Percentiles rank a stretch among this genome's conserved stretches.
Conservation (phyloP, 2,329 filamentous ascomycete species). For the Xylariaceae sp. region DNA sequence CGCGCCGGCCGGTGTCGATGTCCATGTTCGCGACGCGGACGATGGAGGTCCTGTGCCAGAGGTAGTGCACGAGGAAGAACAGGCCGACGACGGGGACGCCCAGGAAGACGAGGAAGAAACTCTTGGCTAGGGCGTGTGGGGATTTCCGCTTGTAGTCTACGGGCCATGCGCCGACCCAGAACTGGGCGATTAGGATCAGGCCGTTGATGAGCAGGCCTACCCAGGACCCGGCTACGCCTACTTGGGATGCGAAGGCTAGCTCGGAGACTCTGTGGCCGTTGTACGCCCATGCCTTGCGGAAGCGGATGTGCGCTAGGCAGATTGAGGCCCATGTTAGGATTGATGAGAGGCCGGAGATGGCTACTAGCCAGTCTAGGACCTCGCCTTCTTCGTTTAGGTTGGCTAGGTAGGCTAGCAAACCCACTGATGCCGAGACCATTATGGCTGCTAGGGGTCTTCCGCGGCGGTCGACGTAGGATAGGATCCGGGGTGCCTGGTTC, state of each 20-base stretch:
- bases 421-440: constrained; percentile 59
- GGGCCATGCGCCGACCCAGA: constrained; percentile 82
- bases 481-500: constrained; percentile 70
- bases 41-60: constrained; percentile 65
- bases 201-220: constrained; percentile 71
- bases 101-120: constrained; percentile 71
- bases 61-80: constrained; percentile 72
- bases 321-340: constrained; percentile 82
- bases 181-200: constrained; percentile 74
- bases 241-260: constrained; percentile 75
- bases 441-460: constrained; percentile 78
- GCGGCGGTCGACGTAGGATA: constrained; percentile 77
- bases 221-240: constrained; percentile 76
- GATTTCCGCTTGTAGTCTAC: constrained; percentile 52
- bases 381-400: constrained; percentile 55
- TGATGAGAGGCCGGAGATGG: constrained; percentile 67
- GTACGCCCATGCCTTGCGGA: constrained; percentile 71
- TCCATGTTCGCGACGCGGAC: constrained; percentile 74
- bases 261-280: constrained; percentile 69
- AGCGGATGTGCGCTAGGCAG: constrained; percentile 87
- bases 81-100: constrained; percentile 63
- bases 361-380: constrained; percentile 76
- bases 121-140: constrained; percentile 47
- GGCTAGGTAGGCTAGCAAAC: constrained; percentile 74
- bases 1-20: constrained; percentile 75